A percentile compares a stretch with the other conserved stretches of the same genome.
Evolutionary conservation across 1,139 yeast genomes (phyloP).

Genomic region (Debaryomycetaceae sp.): DNA sequence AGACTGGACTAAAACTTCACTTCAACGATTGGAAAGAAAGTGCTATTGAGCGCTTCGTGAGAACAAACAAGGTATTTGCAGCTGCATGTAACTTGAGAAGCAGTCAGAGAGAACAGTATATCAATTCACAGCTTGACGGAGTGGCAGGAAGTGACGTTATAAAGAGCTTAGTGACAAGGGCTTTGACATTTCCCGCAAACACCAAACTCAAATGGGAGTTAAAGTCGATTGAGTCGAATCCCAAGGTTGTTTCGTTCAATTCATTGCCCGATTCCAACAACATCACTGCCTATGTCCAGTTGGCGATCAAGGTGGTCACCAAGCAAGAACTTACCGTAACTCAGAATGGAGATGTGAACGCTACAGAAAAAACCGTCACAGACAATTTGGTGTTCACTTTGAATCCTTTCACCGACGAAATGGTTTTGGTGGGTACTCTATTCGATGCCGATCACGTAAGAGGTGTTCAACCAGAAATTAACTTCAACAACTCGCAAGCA

Average conservation of each 20-base stretch:
- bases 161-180: slow-evolving; percentile 27
- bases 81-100: slow-evolving; percentile 34
- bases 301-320: slow-evolving; percentile 73
- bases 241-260: slow-evolving; percentile 65
- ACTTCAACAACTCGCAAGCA: slow-evolving; percentile 19
- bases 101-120: slow-evolving; percentile 25
- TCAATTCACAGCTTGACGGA: slow-evolving; percentile 31
- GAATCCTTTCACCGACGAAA: slow-evolving; percentile 66
- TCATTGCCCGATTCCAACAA: slow-evolving; percentile 64
- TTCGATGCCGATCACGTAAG: slow-evolving; percentile 61
- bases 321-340: slow-evolving; percentile 61
- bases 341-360: slow-evolving; percentile 33
- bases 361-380: slow-evolving; percentile 55
- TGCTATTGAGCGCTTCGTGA: slow-evolving; percentile 41
- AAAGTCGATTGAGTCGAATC: slow-evolving; percentile 62
- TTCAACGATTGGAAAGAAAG: slow-evolving; percentile 46
- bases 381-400: slow-evolving; percentile 77
- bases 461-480: slow-evolving; percentile 31
- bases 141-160: slow-evolving; percentile 33
- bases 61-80: slow-evolving; percentile 43
- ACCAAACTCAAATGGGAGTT: slow-evolving; percentile 74
- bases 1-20: slow-evolving; percentile 34
- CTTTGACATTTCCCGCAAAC: slow-evolving; percentile 50
- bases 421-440: slow-evolving; percentile 73
- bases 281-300: slow-evolving; percentile 66